Evolutionary conservation across 306 rosid genomes (phyloP), one percentile per base, ranked within the genome.

Genomic region (Myrica gale): DNA sequence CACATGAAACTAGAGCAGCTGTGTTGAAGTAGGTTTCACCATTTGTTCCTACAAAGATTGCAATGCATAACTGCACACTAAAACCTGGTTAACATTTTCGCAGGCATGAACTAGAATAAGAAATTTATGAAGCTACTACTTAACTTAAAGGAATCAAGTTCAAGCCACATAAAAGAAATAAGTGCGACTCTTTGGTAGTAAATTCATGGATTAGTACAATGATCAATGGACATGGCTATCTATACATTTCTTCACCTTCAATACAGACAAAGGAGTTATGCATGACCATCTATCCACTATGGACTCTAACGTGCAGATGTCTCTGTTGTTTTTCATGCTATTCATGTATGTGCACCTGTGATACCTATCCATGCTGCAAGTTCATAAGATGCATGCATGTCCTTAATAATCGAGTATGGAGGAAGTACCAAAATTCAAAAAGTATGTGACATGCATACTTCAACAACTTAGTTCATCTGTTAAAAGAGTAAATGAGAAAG

Each of bases 21-120:
- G 98, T 90, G 82, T 90, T 92, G 85, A 90, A 93, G 83, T 86
- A 93, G 23, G 96, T 93, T 70, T 87, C 86, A 26, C 95, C 95
- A 50, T 90, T 93, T 69, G 93, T 88, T 73, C 96, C 98, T 71
- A 90, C 78, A 21, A 84, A 89, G 73, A 90, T 82, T 20, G 77
- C 79, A 67, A 88, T 10, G 76, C 93, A 90, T 83, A 93, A 72
- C 98, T 93, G 95, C 85, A 84, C 19, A 79, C 78, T 50, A 74
- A 72, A 48, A 63, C 61, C 61, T 69, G 56, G 80, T 67, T 53
- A 81, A 61, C 46, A 41, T 45, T 58, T 42, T 73, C 58, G 62
- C n/a, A 47, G 39, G 17, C 72, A 69, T 19, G n/a, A 69, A 10
- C 20, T 51, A n/a, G 10, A n/a, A 57, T 54, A 6, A 61, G 52